Evolutionary conservation across 2,329 filamentous ascomycete species (phyloP).

Genomic region (Anthostomella pinea): DNA sequence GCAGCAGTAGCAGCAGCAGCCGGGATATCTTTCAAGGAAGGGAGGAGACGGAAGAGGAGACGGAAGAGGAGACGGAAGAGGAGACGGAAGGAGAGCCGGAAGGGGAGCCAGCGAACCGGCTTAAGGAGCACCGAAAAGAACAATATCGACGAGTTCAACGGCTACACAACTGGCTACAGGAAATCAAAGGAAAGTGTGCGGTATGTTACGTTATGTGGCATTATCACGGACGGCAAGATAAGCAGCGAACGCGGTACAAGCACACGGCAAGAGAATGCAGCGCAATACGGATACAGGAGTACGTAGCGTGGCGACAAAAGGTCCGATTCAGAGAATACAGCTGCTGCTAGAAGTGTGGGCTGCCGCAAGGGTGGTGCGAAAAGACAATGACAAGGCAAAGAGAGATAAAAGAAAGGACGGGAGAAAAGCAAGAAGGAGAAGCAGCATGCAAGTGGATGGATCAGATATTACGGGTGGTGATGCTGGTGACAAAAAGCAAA

Average conservation of each 20-base stretch:
- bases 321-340: not conserved
- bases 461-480: not conserved
- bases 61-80: too few species aligned
- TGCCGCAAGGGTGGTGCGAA: too few species aligned
- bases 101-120: too few species aligned
- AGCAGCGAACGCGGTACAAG: not conserved
- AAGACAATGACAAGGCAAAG: too few species aligned
- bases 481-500: not conserved
- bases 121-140: too few species aligned
- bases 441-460: not conserved
- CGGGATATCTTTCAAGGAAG: too few species aligned
- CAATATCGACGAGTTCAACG: not conserved
- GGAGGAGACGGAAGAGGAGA: too few species aligned
- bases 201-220: too few species aligned
- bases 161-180: not conserved
- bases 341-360: too few species aligned
- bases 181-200: not conserved
- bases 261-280: not conserved
- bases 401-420: too few species aligned
- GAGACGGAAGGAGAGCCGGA: too few species aligned
- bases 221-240: not conserved
- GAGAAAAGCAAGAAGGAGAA: not conserved
- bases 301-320: not conserved
- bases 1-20: too few species aligned
- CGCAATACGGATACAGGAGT: not conserved